Evolutionary conservation across 176 grass and related monocot species (phyloP), one percentile per base, ranked within the genome.

Genomic region (Phoenix dactylifera): DNA sequence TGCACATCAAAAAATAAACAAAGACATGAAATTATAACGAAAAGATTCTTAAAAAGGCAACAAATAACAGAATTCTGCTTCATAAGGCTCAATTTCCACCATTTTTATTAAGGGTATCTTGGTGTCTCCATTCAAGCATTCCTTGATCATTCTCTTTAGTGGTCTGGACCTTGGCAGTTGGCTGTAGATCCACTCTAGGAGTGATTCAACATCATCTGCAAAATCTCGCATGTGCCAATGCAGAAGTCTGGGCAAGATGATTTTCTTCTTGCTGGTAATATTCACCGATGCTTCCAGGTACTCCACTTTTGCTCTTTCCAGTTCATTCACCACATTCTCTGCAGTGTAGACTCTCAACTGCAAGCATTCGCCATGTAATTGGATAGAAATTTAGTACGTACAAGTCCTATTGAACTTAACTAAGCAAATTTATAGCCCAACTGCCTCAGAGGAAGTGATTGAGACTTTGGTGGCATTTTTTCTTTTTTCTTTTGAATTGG

Each of bases 171-270:
- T 76, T 24, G 65, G 92, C 52, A 97, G 79, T 69, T 97, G 92
- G 69, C 92, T 97, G 75, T 97, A 80, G 6, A 91, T 77, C 92
- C 92, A 97, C 74, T 97, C 92, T 16, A 97, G 65, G 52, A 97
- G 72, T 30, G 92, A 97, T 57, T 84, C 92, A n/a, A 62, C 75
- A 52, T 88, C 80, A 66, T 97, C 87, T 51, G 92, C 92, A 62
- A 97, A 97, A 68, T 90, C 81, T 18, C 78, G 68, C 92, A 83
- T 97, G 78, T 97, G 87, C 87, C 83, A 97, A 72, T 85, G 77
- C 24, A 97, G 73, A 68, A 97, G 87, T 67, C 80, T 88, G 5
- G 84, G 92, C 25, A 97, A 3, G 10, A 75, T 64, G 18, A 74
- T 57, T 77, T 67, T 82, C 74, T 65, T 77, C 65, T 69, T 82